These are phyloP conservation scores for Psophocarpus tetragonolobus DNA, from an alignment of 306 rosid genomes.

Conservation along the genomic window DNA sequence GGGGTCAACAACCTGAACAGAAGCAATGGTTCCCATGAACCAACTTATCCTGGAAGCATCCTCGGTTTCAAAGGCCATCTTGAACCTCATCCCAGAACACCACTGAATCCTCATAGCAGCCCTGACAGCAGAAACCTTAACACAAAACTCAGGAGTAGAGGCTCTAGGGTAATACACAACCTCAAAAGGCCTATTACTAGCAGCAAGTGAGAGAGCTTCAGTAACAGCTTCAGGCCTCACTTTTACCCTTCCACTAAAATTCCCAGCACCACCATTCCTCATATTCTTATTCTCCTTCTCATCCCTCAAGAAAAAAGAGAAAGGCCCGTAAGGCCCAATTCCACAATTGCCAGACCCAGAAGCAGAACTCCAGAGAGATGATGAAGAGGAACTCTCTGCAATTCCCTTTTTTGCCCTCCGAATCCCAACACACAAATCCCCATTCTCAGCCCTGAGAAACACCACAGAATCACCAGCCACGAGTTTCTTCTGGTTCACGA, in stretches of 20 bases:
- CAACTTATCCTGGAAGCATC: constrained; percentile 95
- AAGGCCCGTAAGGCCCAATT: constrained; percentile 55
- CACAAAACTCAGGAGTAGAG: constrained; percentile 89
- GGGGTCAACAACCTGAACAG: constrained; percentile 82
- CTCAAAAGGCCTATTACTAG: constrained; percentile 70
- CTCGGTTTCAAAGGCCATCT: constrained; percentile 97
- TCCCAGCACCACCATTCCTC: constrained; percentile 47
- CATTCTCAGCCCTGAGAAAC: constrained; percentile 78
- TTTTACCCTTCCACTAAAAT: constrained; percentile 43
- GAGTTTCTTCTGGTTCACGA: constrained; percentile 93
- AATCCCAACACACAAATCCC: constrained; percentile 83
- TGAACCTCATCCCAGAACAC: constrained; percentile 93
- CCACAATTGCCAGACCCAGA: constrained; percentile 35
- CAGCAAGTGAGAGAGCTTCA: constrained; percentile 71
- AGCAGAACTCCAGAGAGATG: constrained; percentile 66
- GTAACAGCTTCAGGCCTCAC: constrained; percentile 73
- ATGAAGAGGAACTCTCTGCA: constrained; percentile 33
- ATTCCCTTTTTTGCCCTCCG: constrained; percentile 77
- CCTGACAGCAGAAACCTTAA: constrained; percentile 66
- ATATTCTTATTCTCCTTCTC: constrained; percentile 57
- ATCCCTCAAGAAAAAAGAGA: constrained; percentile 66
- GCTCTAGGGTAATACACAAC: constrained; percentile 82
- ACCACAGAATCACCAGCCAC: constrained; percentile 97
- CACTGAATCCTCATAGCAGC: constrained; percentile 80
- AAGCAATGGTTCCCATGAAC: constrained; percentile 90